Conservation (phyloP, 1,284 basidiomycete genomes). For the Ceratobasidium sp. region DNA sequence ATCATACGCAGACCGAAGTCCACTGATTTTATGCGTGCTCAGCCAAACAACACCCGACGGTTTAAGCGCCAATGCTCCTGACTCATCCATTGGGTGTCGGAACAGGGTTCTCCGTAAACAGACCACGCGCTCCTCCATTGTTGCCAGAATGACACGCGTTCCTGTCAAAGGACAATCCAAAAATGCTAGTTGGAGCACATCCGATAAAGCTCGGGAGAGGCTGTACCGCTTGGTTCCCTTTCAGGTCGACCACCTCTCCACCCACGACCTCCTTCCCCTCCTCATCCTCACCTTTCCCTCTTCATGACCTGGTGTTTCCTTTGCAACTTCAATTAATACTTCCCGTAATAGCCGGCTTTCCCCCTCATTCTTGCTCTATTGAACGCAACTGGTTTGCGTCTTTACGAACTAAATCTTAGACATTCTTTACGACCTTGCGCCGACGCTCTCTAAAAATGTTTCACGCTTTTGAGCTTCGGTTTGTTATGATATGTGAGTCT, state of each 20-base stretch:
- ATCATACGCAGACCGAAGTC: too few relatives aligned
- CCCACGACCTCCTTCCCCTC: background rate
- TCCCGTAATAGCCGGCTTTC: background rate
- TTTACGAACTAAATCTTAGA: background rate
- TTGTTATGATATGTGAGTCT: constrained; percentile 24
- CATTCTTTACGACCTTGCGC: constrained; percentile 17
- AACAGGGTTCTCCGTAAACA: too few relatives aligned
- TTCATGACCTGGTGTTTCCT: background rate
- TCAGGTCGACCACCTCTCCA: background rate
- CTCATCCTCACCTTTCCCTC: background rate
- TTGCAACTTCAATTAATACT: background rate
- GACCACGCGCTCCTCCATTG: too few relatives aligned
- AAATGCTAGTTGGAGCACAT: background rate
- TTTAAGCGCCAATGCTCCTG: too few relatives aligned
- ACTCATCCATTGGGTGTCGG: too few relatives aligned
- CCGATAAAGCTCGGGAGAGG: background rate
- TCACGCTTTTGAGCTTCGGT: constrained; percentile 13
- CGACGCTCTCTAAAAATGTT: constrained; percentile 9
- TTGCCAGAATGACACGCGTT: too few relatives aligned
- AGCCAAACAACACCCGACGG: too few relatives aligned
- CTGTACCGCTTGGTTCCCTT: background rate
- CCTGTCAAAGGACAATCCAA: constrained; percentile 24
- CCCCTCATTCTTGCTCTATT: background rate
- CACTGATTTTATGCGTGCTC: too few relatives aligned
- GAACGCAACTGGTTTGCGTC: constrained; percentile 29